phyloP scores from a whole-genome alignment of 192 early-diverging fungal species.

The Geranomyces variabilis region DNA sequence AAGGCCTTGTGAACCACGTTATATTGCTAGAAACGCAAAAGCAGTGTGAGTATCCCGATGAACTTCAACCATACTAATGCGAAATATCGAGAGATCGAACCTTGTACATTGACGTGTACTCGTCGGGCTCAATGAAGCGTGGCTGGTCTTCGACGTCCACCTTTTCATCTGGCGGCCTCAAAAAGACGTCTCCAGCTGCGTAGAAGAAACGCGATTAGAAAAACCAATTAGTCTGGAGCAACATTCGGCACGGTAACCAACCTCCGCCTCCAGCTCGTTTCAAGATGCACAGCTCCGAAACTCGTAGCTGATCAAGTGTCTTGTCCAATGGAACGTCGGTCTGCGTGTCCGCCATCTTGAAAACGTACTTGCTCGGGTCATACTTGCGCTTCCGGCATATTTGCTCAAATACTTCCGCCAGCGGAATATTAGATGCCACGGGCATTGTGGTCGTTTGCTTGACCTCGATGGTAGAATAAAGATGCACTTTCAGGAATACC shows the following conservation, averaged over 20 bases:
- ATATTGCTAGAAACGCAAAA: conserved; percentile 65
- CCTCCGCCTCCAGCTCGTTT: conserved; percentile 66
- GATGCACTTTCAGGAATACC: conserved; percentile 60
- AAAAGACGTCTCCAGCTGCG: conserved; percentile 59
- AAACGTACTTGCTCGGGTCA: conserved; percentile 80
- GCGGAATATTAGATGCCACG: conserved; percentile 68
- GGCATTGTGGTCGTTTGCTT: conserved; percentile 90
- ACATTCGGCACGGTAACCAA: too few relatives aligned
- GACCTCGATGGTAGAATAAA: conserved; percentile 76
- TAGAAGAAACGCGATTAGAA: background rate
- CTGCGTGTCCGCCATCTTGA: conserved; percentile 79
- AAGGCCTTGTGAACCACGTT: conserved; percentile 80
- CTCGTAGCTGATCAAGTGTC: conserved; percentile 67
- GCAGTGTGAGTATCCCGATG: background rate
- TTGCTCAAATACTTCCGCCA: conserved; percentile 78
- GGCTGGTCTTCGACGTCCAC: conserved; percentile 27
- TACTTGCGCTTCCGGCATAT: conserved; percentile 90
- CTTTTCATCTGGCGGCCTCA: conserved; percentile 61
- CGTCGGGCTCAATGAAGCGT: conserved; percentile 49
- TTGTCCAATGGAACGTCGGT: conserved; percentile 79
- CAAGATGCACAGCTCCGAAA: conserved; percentile 72
- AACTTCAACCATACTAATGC: background rate
- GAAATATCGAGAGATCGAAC: too few relatives aligned
- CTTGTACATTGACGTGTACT: conserved; percentile 57
- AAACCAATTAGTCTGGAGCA: background rate